Conservation (phyloP, 176 grass and related monocot species). For the Coix lacrymajobi region DNA sequence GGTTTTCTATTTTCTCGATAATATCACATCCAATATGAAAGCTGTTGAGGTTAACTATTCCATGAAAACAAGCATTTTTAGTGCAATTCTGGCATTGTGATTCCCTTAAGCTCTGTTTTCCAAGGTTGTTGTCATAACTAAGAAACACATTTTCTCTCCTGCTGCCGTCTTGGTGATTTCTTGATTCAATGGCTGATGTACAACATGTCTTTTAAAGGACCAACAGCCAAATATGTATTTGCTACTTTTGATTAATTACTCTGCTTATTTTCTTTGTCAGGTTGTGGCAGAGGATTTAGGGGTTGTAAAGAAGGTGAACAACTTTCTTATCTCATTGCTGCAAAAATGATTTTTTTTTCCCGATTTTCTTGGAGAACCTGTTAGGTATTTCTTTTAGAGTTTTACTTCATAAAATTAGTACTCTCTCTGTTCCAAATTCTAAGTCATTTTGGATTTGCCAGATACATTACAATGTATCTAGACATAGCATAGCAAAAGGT, state of each 20-base stretch:
- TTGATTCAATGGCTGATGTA: neutral
- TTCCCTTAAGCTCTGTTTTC: neutral
- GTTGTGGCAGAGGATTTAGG: constrained; percentile 84
- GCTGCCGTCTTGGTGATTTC: neutral
- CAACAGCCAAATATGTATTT: neutral
- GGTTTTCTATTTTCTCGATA: neutral
- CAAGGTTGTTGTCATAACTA: neutral
- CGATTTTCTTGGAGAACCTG: neutral
- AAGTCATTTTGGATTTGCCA: neutral
- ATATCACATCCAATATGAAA: neutral
- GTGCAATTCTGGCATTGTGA: neutral
- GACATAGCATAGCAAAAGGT: neutral
- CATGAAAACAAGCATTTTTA: constrained; percentile 3
- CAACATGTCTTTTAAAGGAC: neutral
- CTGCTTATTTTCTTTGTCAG: constrained; percentile 34
- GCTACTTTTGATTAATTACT: neutral
- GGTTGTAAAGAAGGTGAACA: constrained; percentile 82
- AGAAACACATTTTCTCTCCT: neutral
- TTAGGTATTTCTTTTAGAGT: neutral
- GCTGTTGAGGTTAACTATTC: neutral
- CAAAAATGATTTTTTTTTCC: neutral
- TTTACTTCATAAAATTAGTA: neutral
- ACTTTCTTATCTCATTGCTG: neutral
- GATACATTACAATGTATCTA: neutral
- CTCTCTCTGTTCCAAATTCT: neutral